Percentiles rank a stretch among this genome's conserved stretches.
Conservation (phyloP, 2,329 filamentous ascomycete genomes). For the Phaeomoniella chlamydospora region DNA sequence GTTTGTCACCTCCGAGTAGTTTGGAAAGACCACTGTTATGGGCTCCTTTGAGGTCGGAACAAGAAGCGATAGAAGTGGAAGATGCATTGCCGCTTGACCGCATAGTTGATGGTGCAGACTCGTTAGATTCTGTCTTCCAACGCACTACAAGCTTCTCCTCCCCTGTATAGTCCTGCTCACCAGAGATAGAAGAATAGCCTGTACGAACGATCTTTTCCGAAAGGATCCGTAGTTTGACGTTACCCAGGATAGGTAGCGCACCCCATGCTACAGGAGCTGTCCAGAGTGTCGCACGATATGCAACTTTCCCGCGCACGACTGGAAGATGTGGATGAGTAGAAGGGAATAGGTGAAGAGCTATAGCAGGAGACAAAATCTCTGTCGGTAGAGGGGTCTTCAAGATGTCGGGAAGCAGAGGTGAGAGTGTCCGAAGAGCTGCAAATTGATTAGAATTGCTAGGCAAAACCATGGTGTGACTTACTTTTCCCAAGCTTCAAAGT, state of each 20-base stretch:
- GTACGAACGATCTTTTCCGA: slow-evolving; percentile 75
- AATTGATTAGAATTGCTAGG: slow-evolving; percentile 4
- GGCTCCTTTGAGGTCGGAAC: slow-evolving; percentile 8
- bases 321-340: slow-evolving; percentile 55
- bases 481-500: slow-evolving; percentile 44
- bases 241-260: slow-evolving; percentile 75
- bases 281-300: slow-evolving; percentile 88
- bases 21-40: slow-evolving; percentile 25
- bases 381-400: slow-evolving; percentile 46
- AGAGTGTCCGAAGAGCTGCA: slow-evolving; percentile 44
- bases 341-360: slow-evolving; percentile 49
- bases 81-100: slow-evolving; percentile 6
- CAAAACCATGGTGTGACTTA: not conserved
- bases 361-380: slow-evolving; percentile 46
- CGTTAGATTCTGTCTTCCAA: slow-evolving; percentile 52
- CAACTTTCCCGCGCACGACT: slow-evolving; percentile 76
- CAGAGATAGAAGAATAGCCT: slow-evolving; percentile 18
- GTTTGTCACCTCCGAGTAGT: slow-evolving; percentile 35
- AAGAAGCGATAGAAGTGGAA: slow-evolving; percentile 5
- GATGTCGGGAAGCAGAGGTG: slow-evolving; percentile 46
- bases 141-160: slow-evolving; percentile 77
- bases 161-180: slow-evolving; percentile 18
- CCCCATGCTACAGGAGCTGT: slow-evolving; percentile 95
- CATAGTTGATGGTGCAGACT: slow-evolving; percentile 2
- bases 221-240: slow-evolving; percentile 73